Conservation (phyloP, 1,284 basidiomycete genomes). For the Irpex sp. region DNA sequence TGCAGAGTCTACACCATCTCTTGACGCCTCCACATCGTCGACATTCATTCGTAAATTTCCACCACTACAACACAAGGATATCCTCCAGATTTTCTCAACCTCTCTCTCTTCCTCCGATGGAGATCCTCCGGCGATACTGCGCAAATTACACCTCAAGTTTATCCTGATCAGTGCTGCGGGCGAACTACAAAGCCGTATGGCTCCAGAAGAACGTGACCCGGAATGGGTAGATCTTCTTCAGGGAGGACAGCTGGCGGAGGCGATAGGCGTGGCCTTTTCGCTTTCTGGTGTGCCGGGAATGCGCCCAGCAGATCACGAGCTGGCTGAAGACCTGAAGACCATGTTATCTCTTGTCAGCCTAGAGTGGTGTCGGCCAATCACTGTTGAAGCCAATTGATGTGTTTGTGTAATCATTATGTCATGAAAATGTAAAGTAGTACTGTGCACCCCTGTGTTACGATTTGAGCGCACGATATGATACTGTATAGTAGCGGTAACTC, state of each 20-base stretch:
- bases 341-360: not conserved
- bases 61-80: conserved; percentile 27
- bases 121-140: conserved; percentile 12
- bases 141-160: conserved; percentile 36
- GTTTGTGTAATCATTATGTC: no score
- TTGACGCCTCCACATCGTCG: conserved; percentile 15
- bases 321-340: conserved; percentile 6
- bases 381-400: not conserved
- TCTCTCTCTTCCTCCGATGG: conserved; percentile 12
- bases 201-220: conserved; percentile 32
- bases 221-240: conserved; percentile 42
- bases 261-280: conserved; percentile 31
- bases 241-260: conserved; percentile 29
- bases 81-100: conserved; percentile 29
- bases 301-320: conserved; percentile 9
- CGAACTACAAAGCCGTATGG: conserved; percentile 34
- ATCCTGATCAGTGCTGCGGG: conserved; percentile 46
- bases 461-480: no score
- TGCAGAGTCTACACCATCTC: conserved; percentile 11
- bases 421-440: no score
- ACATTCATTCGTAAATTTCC: conserved; percentile 20
- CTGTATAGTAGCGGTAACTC: not conserved
- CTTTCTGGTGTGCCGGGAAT: not conserved
- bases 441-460: no score
- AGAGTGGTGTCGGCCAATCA: not conserved